These are phyloP conservation scores for Cucurbitaria berberidis DNA, from an alignment of 2,329 filamentous ascomycete genomes.

Conservation along the genomic window DNA sequence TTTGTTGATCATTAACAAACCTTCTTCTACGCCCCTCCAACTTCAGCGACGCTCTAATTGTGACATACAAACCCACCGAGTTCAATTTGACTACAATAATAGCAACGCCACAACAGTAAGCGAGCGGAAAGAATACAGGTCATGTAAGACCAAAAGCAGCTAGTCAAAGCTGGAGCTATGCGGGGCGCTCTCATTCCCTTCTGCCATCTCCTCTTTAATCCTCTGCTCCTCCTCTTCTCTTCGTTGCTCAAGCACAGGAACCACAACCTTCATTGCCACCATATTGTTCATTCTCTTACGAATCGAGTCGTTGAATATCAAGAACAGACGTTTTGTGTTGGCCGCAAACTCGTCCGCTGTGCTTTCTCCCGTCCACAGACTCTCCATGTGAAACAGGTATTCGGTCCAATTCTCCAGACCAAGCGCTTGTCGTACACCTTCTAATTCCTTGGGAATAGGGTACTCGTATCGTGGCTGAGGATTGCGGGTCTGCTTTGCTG, in stretches of 20 bases:
- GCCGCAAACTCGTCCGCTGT: constrained; percentile 6
- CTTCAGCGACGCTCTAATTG: too few species aligned
- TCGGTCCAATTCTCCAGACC: constrained; percentile 23
- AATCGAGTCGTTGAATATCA: constrained; percentile 1
- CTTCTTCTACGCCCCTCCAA: too few species aligned
- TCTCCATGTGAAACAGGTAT: constrained; percentile 18
- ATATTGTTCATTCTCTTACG: constrained; percentile 12
- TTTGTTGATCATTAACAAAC: too few species aligned
- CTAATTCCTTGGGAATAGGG: constrained; percentile 11
- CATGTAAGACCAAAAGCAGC: too few species aligned
- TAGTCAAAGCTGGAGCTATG: too few species aligned
- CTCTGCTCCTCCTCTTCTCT: too few species aligned
- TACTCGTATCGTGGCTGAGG: constrained; percentile 10
- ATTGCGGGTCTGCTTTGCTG: background rate
- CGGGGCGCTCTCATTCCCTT: too few species aligned
- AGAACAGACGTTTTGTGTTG: constrained; percentile 10
- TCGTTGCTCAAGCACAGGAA: constrained; percentile 5
- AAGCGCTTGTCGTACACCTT: constrained; percentile 14
- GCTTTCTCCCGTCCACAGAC: constrained; percentile 6
- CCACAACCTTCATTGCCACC: constrained; percentile 6
- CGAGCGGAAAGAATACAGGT: too few species aligned
- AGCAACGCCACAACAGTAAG: too few species aligned
- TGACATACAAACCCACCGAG: too few species aligned
- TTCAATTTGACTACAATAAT: too few species aligned
- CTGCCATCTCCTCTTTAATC: too few species aligned